Percentiles rank a stretch among this genome's conserved stretches.
These are phyloP conservation scores for Prunus mira DNA, from an alignment of 306 rosid genomes.

Conservation along the genomic window DNA sequence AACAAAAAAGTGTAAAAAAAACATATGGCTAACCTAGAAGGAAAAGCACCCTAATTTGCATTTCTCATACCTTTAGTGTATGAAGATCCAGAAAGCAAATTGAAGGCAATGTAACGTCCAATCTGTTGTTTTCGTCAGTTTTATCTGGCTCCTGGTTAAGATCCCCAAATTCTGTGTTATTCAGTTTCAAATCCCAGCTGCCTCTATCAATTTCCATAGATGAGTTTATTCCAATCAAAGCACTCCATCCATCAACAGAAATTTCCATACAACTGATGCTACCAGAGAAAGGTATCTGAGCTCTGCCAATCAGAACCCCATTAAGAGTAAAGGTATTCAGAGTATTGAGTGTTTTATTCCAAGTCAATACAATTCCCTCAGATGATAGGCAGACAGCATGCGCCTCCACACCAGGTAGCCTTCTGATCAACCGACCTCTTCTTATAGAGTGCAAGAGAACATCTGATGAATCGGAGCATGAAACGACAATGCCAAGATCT, in stretches of 20 bases:
- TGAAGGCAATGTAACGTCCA: slow-evolving; percentile 70
- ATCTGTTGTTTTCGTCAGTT: slow-evolving; percentile 38
- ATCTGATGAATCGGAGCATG: slow-evolving; percentile 76
- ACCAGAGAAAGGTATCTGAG: slow-evolving; percentile 55
- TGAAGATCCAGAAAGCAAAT: slow-evolving; percentile 88
- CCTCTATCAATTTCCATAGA: slow-evolving; percentile 35
- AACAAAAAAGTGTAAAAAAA: not conserved
- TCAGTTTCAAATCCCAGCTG: slow-evolving; percentile 49
- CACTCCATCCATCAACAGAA: slow-evolving; percentile 78
- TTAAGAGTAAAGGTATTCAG: slow-evolving; percentile 79
- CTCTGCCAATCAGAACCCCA: slow-evolving; percentile 63
- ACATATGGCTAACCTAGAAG: not conserved
- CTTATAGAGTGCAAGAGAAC: slow-evolving; percentile 81
- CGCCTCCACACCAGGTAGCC: slow-evolving; percentile 80
- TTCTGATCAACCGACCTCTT: slow-evolving; percentile 76
- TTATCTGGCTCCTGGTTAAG: slow-evolving; percentile 38
- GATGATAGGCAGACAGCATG: slow-evolving; percentile 77
- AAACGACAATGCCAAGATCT: slow-evolving; percentile 86
- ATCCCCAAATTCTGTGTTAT: slow-evolving; percentile 34
- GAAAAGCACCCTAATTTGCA: slow-evolving; percentile 4
- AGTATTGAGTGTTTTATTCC: slow-evolving; percentile 66
- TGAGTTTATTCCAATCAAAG: slow-evolving; percentile 70
- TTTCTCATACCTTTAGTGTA: slow-evolving; percentile 68
- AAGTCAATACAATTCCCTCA: slow-evolving; percentile 75
- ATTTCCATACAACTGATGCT: slow-evolving; percentile 85